Evolutionary conservation across 208 protist genomes (phyloP), one percentile per base, ranked within the genome.

Genomic region (Leishmania mexicana): DNA sequence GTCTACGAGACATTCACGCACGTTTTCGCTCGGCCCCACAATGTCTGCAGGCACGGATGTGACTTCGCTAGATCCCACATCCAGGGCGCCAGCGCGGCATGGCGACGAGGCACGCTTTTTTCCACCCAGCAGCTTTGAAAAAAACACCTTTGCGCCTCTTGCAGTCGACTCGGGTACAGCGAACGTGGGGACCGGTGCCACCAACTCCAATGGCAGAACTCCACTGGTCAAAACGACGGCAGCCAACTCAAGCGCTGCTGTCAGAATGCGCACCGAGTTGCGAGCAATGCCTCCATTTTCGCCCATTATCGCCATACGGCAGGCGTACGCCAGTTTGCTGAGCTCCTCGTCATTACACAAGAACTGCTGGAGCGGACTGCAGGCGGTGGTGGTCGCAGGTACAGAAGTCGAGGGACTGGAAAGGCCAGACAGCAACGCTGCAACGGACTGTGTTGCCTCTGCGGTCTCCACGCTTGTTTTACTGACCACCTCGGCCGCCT

Each of bases 1-100:
- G 78, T 97, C 92, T 45, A 95, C 89, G 17, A 97, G 81, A 31
- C 72, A 35, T n/a, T 86, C 75, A 70, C 91, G 89, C 70, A 94
- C 84, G 57, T 93, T 89, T 49, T 86, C 78, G 42, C 57, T 88
- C 67, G 53, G 58, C 62, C 83, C 60, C 31, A 77, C 72, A 58
- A 79, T 75, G 53, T 72, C 79, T 4, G 31, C 51, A 70, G 79
- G 67, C 28, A 31, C 1, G 21, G 31, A 72, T 49, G 35, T 53
- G 42, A 21, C 31, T 7, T 65, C 75, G 21, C 24, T 42, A 68
- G 45, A n/a, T 45, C 8, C 42, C 31, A 45, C 47, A 15, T 58
- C 47, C 19, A 45, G 28, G 31, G 64, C 75, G n/a, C 53, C 54
- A 72, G 24, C 60, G n/a, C 13, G 40, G 13, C 42, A 28, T 42